Base-by-base conservation (phyloP, 2,329 filamentous ascomycete genomes). In the Lasiodiplodia theobromae region DNA sequence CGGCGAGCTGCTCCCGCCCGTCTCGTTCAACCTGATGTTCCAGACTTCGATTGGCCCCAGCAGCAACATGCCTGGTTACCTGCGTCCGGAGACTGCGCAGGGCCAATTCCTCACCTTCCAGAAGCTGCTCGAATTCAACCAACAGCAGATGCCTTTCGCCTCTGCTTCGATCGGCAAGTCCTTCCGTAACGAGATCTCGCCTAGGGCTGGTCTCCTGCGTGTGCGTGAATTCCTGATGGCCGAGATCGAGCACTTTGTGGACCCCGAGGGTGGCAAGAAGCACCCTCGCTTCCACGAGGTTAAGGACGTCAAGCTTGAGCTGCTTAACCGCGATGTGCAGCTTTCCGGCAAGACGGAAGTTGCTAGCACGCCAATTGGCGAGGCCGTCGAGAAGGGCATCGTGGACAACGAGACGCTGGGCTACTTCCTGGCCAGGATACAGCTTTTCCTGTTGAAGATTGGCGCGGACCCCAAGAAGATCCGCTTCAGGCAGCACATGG, bases 1-100 rank as follows among this genome's bases (percentile, higher is more conserved):
- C 73, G 88, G 89, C 70, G 88, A 92, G 74, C 90, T 96, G 47
- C 87, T 89, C 34, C 90, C 92, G 37, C 96, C 96, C 3, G 91
- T 97, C 63, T 86, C 93, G 52, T 97, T 98, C 88, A 99, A 99
- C 84, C 89, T 99, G 77, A 99, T 99, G 96, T 99, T 98, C 86
- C 91, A 95, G 81, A 97, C 95, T 52, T 86, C 92, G 44, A 98
- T 99, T 78, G 96, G 96, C 71, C 94, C 95, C 68, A 96, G 92
- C 83, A 92, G 92, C 81, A 94, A 96, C 69, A 86, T 92, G 71
- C 88, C 92, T 58, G 94, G 93, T 67, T 97, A 93, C 80, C 86
- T 97, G 69, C 89, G 94, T 67, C 96, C 96, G 53, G 96, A 99
- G 83, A 99, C 96, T 37, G 96, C 96, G 4, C 96, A 99, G 86